A percentile compares a stretch with the other conserved stretches of the same genome.
These are phyloP conservation scores for Diutina catenulata DNA, from an alignment of 1,139 yeast genomes.

Conservation along the genomic window DNA sequence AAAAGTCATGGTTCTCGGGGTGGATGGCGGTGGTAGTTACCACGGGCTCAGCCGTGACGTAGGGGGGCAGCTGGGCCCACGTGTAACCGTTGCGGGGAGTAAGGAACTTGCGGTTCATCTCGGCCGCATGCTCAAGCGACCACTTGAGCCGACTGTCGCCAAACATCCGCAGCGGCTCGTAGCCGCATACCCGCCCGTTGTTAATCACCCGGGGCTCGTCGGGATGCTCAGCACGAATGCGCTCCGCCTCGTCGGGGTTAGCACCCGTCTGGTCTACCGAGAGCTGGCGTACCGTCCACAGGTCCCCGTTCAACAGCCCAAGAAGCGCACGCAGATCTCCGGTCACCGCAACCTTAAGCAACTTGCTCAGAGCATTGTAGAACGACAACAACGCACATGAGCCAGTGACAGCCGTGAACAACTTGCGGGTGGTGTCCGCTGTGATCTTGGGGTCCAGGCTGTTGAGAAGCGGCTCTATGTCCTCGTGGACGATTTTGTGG, in stretches of 20 bases:
- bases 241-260: conserved; percentile 73
- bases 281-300: conserved; percentile 82
- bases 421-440: conserved; percentile 55
- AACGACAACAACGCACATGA: conserved; percentile 85
- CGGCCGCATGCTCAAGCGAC: conserved; percentile 60
- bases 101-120: conserved; percentile 64
- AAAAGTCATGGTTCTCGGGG: conserved; percentile 66
- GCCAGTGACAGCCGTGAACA: conserved; percentile 92
- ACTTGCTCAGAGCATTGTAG: conserved; percentile 64
- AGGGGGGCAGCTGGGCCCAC: conserved; percentile 87
- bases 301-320: conserved; percentile 59
- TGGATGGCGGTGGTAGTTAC: conserved; percentile 70
- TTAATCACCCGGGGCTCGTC: conserved; percentile 74
- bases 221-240: conserved; percentile 83
- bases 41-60: conserved; percentile 94
- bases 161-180: conserved; percentile 93
- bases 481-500: conserved; percentile 71
- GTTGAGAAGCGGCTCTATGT: conserved; percentile 56
- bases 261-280: conserved; percentile 93
- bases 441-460: conserved; percentile 49
- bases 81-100: conserved; percentile 76
- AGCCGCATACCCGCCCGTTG: conserved; percentile 83
- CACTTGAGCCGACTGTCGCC: conserved; percentile 93
- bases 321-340: conserved; percentile 93
- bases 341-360: conserved; percentile 81